A percentile compares a stretch with the other conserved stretches of the same genome.
Conservation (phyloP, 1,284 basidiomycete genomes). For the Puccinia brachypodii region DNA sequence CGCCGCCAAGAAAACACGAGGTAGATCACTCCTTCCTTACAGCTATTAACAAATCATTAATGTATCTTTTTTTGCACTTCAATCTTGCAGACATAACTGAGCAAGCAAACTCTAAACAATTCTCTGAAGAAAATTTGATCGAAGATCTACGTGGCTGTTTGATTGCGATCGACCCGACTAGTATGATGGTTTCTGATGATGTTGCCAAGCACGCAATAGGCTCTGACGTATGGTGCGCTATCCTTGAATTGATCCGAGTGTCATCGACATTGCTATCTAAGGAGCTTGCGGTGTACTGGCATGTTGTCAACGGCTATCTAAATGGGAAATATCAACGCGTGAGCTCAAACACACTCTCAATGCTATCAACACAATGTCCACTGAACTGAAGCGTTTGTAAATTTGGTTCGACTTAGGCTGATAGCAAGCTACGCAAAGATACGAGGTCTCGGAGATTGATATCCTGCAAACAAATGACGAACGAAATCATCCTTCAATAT, state of each 20-base stretch:
- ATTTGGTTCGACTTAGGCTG: not conserved
- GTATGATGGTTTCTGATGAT: constrained; percentile 48
- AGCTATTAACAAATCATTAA: not conserved
- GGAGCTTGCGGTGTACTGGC: constrained; percentile 88
- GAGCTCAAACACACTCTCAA: constrained; percentile 36
- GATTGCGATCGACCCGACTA: constrained; percentile 49
- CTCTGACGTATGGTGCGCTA: constrained; percentile 77
- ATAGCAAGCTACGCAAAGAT: constrained; percentile 13
- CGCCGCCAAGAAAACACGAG: constrained; percentile 63
- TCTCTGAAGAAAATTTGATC: constrained; percentile 51
- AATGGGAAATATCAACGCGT: constrained; percentile 88
- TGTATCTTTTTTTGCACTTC: constrained; percentile 61
- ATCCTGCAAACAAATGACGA: constrained; percentile 69
- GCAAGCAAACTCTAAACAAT: constrained; percentile 55
- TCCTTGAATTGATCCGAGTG: constrained; percentile 65
- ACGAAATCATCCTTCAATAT: constrained; percentile 85
- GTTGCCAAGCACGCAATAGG: constrained; percentile 65
- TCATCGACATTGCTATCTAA: constrained; percentile 61
- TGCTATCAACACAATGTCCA: constrained; percentile 9
- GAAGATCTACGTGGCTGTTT: constrained; percentile 47
- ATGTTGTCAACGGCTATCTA: constrained; percentile 82
- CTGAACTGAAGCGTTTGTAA: not conserved
- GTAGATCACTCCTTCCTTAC: constrained; percentile 59
- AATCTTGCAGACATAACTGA: constrained; percentile 65
- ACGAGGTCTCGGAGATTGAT: constrained; percentile 53